Conservation (phyloP, 192 early-diverging fungal species). For the Entomortierella chlamydospora region DNA sequence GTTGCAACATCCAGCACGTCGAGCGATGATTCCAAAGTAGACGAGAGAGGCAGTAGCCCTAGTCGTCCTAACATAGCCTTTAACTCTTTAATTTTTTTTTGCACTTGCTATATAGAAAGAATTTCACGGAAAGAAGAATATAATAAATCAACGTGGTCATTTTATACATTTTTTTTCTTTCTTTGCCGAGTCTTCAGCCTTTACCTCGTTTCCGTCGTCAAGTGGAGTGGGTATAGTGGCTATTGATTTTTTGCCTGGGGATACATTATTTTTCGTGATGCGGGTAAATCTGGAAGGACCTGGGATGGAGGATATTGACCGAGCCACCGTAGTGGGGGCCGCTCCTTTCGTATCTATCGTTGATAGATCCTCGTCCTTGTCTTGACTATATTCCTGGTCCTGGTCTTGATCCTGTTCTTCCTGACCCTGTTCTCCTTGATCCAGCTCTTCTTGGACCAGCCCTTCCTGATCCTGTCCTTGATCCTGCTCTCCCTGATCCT, state of each 20-base stretch:
- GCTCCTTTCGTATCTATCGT: neutral
- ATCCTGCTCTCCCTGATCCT: neutral
- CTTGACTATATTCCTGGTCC: no score
- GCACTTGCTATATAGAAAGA: conserved; percentile 5
- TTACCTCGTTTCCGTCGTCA: conserved; percentile 13
- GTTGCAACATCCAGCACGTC: conserved; percentile 7
- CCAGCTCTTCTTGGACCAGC: neutral
- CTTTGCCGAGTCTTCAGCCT: neutral
- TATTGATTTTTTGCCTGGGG: conserved; percentile 18
- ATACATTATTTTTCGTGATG: conserved; percentile 18
- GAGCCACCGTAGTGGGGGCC: neutral
- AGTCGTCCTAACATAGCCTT: conserved; percentile 16
- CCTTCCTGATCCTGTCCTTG: neutral
- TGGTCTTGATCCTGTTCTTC: neutral
- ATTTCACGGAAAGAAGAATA: neutral
- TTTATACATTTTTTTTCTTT: neutral
- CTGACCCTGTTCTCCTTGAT: neutral
- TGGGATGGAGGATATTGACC: neutral
- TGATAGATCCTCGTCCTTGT: neutral
- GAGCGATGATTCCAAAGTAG: conserved; percentile 19
- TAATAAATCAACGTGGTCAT: no score
- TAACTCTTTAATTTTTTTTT: conserved; percentile 22
- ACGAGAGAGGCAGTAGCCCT: conserved; percentile 21
- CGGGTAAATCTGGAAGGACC: conserved; percentile 43
- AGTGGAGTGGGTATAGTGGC: conserved; percentile 37